Evolutionary conservation across 129 eudicot genomes (phyloP).

Genomic region (Rutidosis leptorrhynchoides): DNA sequence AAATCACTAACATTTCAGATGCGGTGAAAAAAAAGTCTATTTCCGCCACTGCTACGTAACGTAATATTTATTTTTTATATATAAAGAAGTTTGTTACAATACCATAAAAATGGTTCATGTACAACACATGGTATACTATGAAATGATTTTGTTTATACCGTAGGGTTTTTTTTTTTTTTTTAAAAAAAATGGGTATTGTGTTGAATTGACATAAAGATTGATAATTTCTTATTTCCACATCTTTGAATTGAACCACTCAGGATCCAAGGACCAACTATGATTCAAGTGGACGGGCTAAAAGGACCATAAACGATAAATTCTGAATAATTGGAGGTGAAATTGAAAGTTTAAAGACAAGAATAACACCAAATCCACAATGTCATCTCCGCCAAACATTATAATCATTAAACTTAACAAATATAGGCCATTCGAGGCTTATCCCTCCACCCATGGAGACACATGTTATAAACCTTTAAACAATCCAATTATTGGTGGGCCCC

Average conservation of each 20-base stretch:
- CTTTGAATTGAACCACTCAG: constrained; percentile 24
- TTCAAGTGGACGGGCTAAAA: constrained; percentile 31
- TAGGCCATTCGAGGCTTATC: constrained; percentile 38
- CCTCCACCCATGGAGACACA: constrained; percentile 23
- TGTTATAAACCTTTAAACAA: constrained; percentile 16
- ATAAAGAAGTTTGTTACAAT: no score
- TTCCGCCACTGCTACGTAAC: no score
- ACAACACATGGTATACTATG: no score
- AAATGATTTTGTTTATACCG: no score
- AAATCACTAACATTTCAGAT: no score
- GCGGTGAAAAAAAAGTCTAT: no score
- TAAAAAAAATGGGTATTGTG: neutral
- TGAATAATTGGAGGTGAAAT: constrained; percentile 15
- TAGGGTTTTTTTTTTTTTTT: no score
- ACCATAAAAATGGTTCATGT: no score
- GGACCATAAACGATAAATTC: constrained; percentile 11
- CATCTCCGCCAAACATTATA: constrained; percentile 30
- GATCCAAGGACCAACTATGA: constrained; percentile 8
- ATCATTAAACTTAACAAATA: constrained; percentile 33
- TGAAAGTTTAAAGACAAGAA: constrained; percentile 23
- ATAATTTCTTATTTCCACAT: neutral
- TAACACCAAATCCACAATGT: constrained; percentile 21
- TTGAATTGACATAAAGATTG: neutral
- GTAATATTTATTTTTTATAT: no score
- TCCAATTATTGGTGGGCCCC: constrained; percentile 25